Base-by-base conservation (phyloP, 225 moss, liverwort and hornwort genomes). In the Bryoerythrophyllum caledonicum region DNA sequence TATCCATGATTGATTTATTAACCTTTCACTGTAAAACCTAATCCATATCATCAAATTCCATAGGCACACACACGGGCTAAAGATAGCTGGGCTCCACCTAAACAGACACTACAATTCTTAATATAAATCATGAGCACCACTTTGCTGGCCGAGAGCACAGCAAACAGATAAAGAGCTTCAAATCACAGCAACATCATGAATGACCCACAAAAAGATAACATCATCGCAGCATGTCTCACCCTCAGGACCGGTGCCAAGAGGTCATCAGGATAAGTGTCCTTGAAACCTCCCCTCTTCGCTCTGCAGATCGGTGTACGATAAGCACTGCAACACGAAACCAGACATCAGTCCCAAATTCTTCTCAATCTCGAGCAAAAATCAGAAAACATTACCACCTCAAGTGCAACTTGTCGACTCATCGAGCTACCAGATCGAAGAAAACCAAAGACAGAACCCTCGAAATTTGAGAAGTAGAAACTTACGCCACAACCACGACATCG, bases 231-330 rank as follows among this genome's bases (percentile, higher is more conserved):
- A 43, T 6, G 73, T 73, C 86, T 76, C 67, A 86, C 86, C 86
- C 78, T 87, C 17, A 96, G 71, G 23, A 96, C 93, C 20, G 96
- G 90, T 32, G 91, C 90, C 77, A 96, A 38, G 21, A 96, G 83
- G 74, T 96, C 96, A 69, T 93, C 93, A 26, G 89, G 90, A 16
- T 72, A 74, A 13, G 96, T 96, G 52, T 96, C 96, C 84, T 93
- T 96, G 73, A 96, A 93, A 1, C 92, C 93, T 63, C 92, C 89
- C 67, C 84, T 75, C 79, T 83, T 90, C 10, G 88, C 90, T 81
- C 83, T 80, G 63, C 82, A 82, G 25, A 92, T 87, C 51, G 92
- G 71, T 6, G 92, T 87, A 48, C 87, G 64, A 65, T 69, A 83
- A 12, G 86, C 80, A 70, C 72, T 86, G 63, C 56, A 73, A 8